Evolutionary conservation across 306 rosid genomes (phyloP).

Genomic region (Sechiopsis laciniata): DNA sequence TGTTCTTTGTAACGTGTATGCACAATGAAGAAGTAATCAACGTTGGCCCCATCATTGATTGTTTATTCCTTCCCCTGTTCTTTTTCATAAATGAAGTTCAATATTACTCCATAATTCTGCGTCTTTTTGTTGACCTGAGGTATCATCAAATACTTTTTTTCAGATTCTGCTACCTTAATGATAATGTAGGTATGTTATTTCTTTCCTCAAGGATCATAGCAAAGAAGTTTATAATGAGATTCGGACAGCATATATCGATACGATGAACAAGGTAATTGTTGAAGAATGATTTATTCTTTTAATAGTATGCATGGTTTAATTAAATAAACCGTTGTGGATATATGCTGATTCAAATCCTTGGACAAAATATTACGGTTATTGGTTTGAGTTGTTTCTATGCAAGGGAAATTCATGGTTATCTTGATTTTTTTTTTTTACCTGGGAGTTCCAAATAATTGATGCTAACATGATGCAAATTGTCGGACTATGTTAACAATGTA

Average conservation of each 20-base stretch:
- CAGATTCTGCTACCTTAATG: constrained; percentile 22
- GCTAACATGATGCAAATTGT: neutral
- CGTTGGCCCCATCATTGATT: neutral
- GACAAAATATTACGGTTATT: neutral
- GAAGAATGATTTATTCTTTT: constrained; percentile 20
- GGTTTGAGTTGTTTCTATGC: constrained; percentile 5
- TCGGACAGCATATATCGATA: constrained; percentile 83
- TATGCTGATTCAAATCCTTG: neutral
- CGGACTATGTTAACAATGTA: constrained; percentile 7
- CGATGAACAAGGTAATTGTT: constrained; percentile 71
- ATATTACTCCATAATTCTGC: constrained; percentile 20
- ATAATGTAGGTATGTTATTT: constrained; percentile 61
- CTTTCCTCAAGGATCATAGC: constrained; percentile 88
- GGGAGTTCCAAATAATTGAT: constrained; percentile 12
- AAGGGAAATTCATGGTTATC: neutral
- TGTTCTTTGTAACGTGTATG: neutral
- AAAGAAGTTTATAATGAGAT: constrained; percentile 82
- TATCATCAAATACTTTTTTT: constrained; percentile 26
- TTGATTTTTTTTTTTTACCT: neutral
- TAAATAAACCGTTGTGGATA: neutral
- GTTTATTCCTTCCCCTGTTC: neutral
- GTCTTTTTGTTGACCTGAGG: neutral
- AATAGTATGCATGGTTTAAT: neutral
- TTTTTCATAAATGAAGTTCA: neutral
- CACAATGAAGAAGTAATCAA: neutral